These are phyloP conservation scores for Saccharomycopsis oosterbeekiorum DNA, from an alignment of 805 yeast genomes.

Conservation along the genomic window DNA sequence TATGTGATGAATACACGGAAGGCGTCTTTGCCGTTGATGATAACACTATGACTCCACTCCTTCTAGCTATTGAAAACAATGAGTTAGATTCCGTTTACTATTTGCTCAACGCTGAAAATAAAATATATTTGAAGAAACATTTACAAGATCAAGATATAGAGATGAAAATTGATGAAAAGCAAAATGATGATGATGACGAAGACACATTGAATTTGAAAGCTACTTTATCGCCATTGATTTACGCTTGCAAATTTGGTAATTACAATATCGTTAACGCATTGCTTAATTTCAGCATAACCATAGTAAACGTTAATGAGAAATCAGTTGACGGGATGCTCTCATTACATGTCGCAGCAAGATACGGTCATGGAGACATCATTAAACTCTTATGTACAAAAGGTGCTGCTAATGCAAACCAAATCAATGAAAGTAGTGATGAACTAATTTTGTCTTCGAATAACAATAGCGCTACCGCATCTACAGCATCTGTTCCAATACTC, in stretches of 20 bases:
- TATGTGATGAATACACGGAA: constrained; percentile 28
- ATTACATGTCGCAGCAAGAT: constrained; percentile 77
- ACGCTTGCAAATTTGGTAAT: constrained; percentile 83
- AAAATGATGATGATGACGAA: constrained; percentile 35
- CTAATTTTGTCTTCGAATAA: background rate
- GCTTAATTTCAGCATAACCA: constrained; percentile 31
- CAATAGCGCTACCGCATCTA: background rate
- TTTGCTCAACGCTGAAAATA: constrained; percentile 30
- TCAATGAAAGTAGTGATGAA: background rate
- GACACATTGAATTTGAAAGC: constrained; percentile 27
- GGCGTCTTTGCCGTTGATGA: constrained; percentile 42
- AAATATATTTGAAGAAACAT: background rate
- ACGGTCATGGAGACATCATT: constrained; percentile 65
- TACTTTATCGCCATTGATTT: constrained; percentile 63
- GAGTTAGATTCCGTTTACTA: constrained; percentile 45
- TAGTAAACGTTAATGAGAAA: constrained; percentile 27
- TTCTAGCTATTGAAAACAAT: constrained; percentile 65
- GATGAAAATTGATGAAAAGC: background rate
- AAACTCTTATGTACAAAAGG: constrained; percentile 62
- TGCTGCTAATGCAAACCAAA: background rate
- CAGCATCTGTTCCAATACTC: background rate
- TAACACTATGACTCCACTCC: constrained; percentile 72
- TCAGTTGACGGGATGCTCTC: constrained; percentile 88
- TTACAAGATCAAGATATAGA: background rate
- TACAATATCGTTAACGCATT: constrained; percentile 57